Percentiles rank a stretch among this genome's conserved stretches.
Conservation (phyloP, 2,329 filamentous ascomycete genomes). For the Cadophora gregata region DNA sequence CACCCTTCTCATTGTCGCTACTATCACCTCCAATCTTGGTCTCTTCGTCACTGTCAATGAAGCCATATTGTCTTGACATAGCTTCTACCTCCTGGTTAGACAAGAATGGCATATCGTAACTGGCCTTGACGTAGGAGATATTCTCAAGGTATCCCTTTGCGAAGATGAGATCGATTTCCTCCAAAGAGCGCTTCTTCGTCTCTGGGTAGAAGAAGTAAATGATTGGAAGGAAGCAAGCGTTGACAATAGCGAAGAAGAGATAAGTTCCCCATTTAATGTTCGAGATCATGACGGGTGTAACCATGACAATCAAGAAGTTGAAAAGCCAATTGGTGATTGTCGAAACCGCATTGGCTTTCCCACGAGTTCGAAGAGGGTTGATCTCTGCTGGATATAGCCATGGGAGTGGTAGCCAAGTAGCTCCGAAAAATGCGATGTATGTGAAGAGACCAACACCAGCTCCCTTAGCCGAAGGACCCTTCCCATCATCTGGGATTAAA, state of each 20-base stretch:
- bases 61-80: slow-evolving; percentile 41
- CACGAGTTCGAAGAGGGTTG: slow-evolving; percentile 63
- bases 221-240: slow-evolving; percentile 47
- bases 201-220: slow-evolving; percentile 54
- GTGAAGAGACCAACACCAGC: slow-evolving; percentile 63
- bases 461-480: slow-evolving; percentile 43
- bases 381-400: slow-evolving; percentile 69
- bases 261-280: slow-evolving; percentile 47
- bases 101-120: slow-evolving; percentile 61
- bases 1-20: slow-evolving; percentile 11
- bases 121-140: slow-evolving; percentile 64
- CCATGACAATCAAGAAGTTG: slow-evolving; percentile 59
- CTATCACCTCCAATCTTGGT: slow-evolving; percentile 34
- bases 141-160: slow-evolving; percentile 63
- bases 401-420: slow-evolving; percentile 65
- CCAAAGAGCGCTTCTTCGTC: slow-evolving; percentile 60
- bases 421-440: slow-evolving; percentile 66
- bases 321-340: slow-evolving; percentile 59
- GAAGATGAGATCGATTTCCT: slow-evolving; percentile 75
- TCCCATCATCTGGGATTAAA: slow-evolving; percentile 43
- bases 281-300: slow-evolving; percentile 48
- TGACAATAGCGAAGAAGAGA: slow-evolving; percentile 47
- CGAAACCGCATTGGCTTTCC: slow-evolving; percentile 67
- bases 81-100: slow-evolving; percentile 57
- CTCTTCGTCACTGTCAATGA: slow-evolving; percentile 40